phyloP scores from a whole-genome alignment of 306 rosid genomes.

The Vigna radiata region DNA sequence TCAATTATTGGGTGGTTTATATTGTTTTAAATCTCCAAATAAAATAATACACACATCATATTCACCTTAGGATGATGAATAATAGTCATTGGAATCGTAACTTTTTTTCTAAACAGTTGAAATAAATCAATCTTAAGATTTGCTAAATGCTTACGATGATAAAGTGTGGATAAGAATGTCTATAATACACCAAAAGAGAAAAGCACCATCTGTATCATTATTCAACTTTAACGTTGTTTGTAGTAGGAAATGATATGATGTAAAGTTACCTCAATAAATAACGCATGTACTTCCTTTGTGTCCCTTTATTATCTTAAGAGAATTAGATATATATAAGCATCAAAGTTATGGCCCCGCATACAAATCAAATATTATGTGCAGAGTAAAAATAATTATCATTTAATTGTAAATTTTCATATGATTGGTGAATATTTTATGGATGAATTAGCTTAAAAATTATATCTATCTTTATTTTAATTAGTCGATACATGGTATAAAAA shows the following conservation, averaged over 20 bases:
- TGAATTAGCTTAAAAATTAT: background rate
- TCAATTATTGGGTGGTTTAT: no score
- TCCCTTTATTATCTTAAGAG: background rate
- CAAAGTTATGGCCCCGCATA: background rate
- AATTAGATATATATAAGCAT: background rate
- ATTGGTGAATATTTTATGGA: background rate
- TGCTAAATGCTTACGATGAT: background rate
- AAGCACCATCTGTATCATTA: conserved; percentile 1
- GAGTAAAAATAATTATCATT: background rate
- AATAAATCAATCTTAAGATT: background rate
- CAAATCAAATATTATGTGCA: background rate
- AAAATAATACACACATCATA: background rate
- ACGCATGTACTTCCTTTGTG: background rate
- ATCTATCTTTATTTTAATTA: no score
- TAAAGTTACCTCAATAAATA: conserved; percentile 13
- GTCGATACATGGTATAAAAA: no score
- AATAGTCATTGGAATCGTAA: background rate
- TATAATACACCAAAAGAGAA: background rate
- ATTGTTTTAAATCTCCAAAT: conserved; percentile 22
- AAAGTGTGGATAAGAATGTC: background rate
- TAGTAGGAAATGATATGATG: background rate
- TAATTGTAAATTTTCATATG: no score
- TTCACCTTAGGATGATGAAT: background rate
- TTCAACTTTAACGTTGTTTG: background rate
- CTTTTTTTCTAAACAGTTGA: background rate